Evolutionary conservation across 2,329 filamentous ascomycete genomes (phyloP).

Genomic region (Dactylellina sp.): DNA sequence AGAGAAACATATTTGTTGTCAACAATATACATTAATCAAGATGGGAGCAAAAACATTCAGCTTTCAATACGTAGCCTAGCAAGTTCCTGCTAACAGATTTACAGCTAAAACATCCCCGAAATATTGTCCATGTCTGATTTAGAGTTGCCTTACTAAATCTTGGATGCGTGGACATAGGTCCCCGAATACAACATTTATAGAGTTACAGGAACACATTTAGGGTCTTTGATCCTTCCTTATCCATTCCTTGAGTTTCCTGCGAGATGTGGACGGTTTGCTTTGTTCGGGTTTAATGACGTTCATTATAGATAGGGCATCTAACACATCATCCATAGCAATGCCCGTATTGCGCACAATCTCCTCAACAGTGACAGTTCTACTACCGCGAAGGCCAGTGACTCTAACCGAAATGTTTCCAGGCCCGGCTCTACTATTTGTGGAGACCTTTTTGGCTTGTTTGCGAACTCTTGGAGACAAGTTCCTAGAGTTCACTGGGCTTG

Average conservation of each 20-base stretch:
- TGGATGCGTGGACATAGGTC: too few species aligned
- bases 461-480: constrained; percentile 1
- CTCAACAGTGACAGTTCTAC: constrained; percentile 21
- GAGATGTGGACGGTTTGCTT: neutral
- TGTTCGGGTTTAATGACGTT: constrained; percentile 9
- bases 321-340: constrained; percentile 38
- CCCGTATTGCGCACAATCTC: constrained; percentile 27
- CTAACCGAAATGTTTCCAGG: constrained; percentile 12
- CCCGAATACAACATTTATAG: too few species aligned
- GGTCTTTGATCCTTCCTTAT: neutral
- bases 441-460: constrained; percentile 15
- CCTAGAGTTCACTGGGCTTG: constrained; percentile 31
- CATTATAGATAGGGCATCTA: constrained; percentile 24
- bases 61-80: too few species aligned
- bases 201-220: neutral
- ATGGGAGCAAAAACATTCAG: too few species aligned
- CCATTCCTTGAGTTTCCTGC: constrained; percentile 7
- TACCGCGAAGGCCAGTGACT: constrained; percentile 9
- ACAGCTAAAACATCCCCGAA: too few species aligned
- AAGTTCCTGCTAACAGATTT: too few species aligned
- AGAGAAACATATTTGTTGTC: too few species aligned
- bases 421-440: constrained; percentile 3
- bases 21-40: too few species aligned
- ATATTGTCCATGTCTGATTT: too few species aligned
- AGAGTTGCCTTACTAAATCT: too few species aligned